Percentiles rank a stretch among this genome's conserved stretches.
Conservation (phyloP, 306 rosid genomes). For the Malus fusca region DNA sequence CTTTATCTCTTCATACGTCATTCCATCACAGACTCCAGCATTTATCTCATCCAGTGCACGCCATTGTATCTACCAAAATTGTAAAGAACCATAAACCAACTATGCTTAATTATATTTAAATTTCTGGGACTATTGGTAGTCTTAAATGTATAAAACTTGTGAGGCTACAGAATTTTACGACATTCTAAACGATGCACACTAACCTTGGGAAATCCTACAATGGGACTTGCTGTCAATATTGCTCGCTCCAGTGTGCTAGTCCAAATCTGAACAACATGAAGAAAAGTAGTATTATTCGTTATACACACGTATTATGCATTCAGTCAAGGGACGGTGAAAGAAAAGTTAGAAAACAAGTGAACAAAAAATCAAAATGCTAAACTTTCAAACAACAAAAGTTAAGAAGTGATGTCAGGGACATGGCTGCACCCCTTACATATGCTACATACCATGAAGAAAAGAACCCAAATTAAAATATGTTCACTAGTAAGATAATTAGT, state of each 20-base stretch:
- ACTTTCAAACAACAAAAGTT: background rate
- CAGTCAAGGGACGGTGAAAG: background rate
- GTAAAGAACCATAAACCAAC: conserved; percentile 6
- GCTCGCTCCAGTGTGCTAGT: conserved; percentile 95
- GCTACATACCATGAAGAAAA: background rate
- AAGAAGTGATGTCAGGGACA: background rate
- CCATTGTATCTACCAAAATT: conserved; percentile 78
- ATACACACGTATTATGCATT: background rate
- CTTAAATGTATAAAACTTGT: background rate
- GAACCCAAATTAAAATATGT: background rate
- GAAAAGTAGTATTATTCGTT: background rate
- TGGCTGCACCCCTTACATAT: background rate
- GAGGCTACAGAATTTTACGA: background rate
- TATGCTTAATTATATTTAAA: background rate
- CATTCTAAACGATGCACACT: conserved; percentile 17
- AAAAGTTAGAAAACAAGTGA: background rate
- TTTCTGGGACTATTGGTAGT: background rate
- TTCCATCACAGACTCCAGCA: conserved; percentile 92
- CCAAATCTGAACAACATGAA: conserved; percentile 65
- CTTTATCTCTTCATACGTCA: conserved; percentile 91
- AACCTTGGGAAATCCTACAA: conserved; percentile 94
- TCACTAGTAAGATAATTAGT: background rate
- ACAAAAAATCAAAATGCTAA: background rate
- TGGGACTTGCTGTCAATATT: conserved; percentile 79
- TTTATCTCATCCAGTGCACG: conserved; percentile 98